phyloP scores from a whole-genome alignment of 768 basidiomycete species.

The Mrakia frigida region DNA sequence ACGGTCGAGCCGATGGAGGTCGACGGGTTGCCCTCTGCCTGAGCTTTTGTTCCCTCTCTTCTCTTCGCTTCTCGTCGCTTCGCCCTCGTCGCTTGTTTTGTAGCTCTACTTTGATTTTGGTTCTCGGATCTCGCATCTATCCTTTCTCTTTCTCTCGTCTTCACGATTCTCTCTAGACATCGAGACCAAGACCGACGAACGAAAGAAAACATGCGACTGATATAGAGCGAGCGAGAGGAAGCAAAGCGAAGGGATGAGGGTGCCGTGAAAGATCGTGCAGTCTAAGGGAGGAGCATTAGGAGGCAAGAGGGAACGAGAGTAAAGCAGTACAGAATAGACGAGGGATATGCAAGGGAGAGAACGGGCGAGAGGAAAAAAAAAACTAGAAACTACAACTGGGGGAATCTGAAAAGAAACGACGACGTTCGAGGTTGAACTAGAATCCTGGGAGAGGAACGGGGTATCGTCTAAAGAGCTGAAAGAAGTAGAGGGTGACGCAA shows the following conservation, averaged over 20 bases:
- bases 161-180: neutral
- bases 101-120: neutral
- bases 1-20: slow-evolving; percentile 31
- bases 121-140: neutral
- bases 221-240: no score
- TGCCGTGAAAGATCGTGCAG: slow-evolving; percentile 15
- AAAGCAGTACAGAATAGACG: neutral
- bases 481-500: neutral
- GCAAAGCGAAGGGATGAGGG: neutral
- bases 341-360: neutral
- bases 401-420: neutral
- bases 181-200: neutral
- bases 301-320: neutral
- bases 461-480: neutral
- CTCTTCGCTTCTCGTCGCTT: neutral
- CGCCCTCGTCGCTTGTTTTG: neutral
- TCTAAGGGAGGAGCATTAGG: slow-evolving; percentile 10
- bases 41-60: no score
- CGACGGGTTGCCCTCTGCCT: slow-evolving; percentile 17
- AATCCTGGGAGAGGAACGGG: neutral
- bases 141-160: neutral
- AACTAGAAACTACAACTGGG: neutral
- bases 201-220: no score
- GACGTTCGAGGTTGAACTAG: neutral
- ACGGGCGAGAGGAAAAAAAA: neutral